Evolutionary conservation across 2,329 filamentous ascomycete genomes (phyloP), one percentile per base, ranked within the genome.

Genomic region (Colletotrichum endophyticum): DNA sequence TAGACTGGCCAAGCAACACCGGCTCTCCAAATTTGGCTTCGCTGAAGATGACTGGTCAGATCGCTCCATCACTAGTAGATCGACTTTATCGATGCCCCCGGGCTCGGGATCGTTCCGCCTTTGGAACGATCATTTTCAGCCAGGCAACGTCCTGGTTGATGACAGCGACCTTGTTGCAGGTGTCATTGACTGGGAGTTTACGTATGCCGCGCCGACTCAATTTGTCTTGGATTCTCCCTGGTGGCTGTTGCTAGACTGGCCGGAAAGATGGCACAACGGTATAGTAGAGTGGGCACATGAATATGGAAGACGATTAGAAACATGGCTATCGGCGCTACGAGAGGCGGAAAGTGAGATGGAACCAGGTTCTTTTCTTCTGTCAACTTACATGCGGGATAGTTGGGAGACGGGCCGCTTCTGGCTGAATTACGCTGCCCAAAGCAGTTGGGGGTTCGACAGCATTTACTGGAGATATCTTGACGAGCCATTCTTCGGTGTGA

Each of bases 171-270:
- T 79, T 0, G 72, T 87, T 2, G 78, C 82, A 7, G 83, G 80
- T 3, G 81, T 85, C 0, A 84, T 88, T 6, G 85, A 87, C 76
- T 88, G 85, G 85, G 86, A 88, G 78, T 85, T 84, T 70, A 77
- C 83, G 0, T 86, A 86, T 72, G 80, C 76, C 2, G 85, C 80
- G 0, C 84, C 85, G 0, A 71, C 80, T 19, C 81, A 86, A 56
- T 86, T 85, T 59, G 64, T 63, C 11, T 80, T 81, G 64, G 82
- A 84, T 61, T 82, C 83, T 1, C 85, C 85, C 0, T 86, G 84
- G 84, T 87, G 84, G 85, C 76, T 87, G 4, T 80, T 87, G 3
- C 78, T 86, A 3, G 71, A 82, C 6, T 39, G 66, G 19, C 81
- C 82, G 0, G 84, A 86, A 36, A 73, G 72, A 11, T 87, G 85